Evolutionary conservation across 164 flowering plant species (phyloP).

Genomic region (Sextonia rubra): DNA sequence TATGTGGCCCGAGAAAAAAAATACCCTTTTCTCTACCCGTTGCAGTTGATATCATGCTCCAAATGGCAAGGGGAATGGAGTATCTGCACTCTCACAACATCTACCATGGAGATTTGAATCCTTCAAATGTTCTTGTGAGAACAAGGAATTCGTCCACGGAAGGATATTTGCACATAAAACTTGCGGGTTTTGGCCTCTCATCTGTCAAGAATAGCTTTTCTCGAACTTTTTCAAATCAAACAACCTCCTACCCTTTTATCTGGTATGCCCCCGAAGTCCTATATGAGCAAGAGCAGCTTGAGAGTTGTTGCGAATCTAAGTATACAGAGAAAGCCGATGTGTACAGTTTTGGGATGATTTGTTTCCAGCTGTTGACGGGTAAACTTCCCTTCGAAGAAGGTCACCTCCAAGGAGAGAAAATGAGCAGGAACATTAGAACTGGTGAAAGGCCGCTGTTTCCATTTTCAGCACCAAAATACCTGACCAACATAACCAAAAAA

Average conservation of each 20-base stretch:
- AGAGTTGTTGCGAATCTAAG: conserved; percentile 20
- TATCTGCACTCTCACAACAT: conserved; percentile 69
- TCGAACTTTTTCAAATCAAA: conserved; percentile 20
- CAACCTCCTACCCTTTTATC: conserved; percentile 33
- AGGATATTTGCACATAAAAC: conserved; percentile 56
- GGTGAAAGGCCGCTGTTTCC: conserved; percentile 94
- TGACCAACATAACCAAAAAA: conserved; percentile 57
- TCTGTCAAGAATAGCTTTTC: conserved; percentile 20
- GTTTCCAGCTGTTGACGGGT: conserved; percentile 79
- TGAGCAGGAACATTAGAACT: conserved; percentile 64
- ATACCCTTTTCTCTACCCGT: conserved; percentile 57
- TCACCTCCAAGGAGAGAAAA: conserved; percentile 84
- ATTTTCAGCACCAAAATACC: conserved; percentile 55
- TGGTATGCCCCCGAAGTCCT: conserved; percentile 90
- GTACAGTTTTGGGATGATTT: conserved; percentile 88
- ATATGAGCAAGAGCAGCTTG: conserved; percentile 45
- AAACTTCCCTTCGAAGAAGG: conserved; percentile 79
- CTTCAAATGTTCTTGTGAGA: conserved; percentile 54
- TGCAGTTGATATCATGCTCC: conserved; percentile 78
- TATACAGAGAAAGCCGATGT: conserved; percentile 77
- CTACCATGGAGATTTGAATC: conserved; percentile 69
- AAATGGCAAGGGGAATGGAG: conserved; percentile 91
- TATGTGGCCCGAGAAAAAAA: conserved; percentile 41
- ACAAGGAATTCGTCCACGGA: conserved; percentile 39
- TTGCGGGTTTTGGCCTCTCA: conserved; percentile 60